phyloP scores from a whole-genome alignment of 208 protist genomes.

The Angomonas ambiguus region DNA sequence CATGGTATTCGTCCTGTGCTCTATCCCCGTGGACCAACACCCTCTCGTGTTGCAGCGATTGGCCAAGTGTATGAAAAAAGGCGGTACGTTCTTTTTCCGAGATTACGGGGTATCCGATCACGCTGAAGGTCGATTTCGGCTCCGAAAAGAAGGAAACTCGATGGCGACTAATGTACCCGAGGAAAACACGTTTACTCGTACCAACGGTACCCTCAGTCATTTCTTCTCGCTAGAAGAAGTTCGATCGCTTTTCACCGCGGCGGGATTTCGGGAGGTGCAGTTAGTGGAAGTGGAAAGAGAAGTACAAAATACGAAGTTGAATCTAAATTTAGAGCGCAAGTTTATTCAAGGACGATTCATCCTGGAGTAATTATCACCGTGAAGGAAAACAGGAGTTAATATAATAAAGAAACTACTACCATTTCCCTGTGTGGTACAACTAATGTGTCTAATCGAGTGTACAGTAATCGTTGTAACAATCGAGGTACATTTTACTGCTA shows the following conservation, averaged over 20 bases:
- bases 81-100: slow-evolving; percentile 83
- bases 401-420: background rate
- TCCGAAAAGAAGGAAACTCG: background rate
- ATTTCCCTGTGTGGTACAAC: background rate
- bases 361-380: background rate
- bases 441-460: too few relatives aligned
- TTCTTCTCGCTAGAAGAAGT: slow-evolving; percentile 81
- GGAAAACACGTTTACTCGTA: slow-evolving; percentile 68
- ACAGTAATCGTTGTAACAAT: too few relatives aligned
- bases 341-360: slow-evolving; percentile 83
- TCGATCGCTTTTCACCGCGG: slow-evolving; percentile 38
- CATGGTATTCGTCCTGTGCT: slow-evolving; percentile 94
- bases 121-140: slow-evolving; percentile 68
- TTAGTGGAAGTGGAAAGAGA: slow-evolving; percentile 59
- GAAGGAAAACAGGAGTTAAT: background rate
- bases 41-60: slow-evolving; percentile 48
- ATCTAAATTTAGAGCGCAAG: slow-evolving; percentile 36
- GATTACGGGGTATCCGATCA: slow-evolving; percentile 83
- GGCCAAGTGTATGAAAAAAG: slow-evolving; percentile 46
- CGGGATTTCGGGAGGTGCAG: slow-evolving; percentile 52
- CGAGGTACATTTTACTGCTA: too few relatives aligned
- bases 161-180: background rate
- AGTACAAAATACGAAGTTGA: slow-evolving; percentile 71
- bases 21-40: slow-evolving; percentile 72
- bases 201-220: slow-evolving; percentile 83